A percentile compares a stretch with the other conserved stretches of the same genome.
phyloP scores from a whole-genome alignment of 2,329 filamentous ascomycete species.

The Zarea fungicola region DNA sequence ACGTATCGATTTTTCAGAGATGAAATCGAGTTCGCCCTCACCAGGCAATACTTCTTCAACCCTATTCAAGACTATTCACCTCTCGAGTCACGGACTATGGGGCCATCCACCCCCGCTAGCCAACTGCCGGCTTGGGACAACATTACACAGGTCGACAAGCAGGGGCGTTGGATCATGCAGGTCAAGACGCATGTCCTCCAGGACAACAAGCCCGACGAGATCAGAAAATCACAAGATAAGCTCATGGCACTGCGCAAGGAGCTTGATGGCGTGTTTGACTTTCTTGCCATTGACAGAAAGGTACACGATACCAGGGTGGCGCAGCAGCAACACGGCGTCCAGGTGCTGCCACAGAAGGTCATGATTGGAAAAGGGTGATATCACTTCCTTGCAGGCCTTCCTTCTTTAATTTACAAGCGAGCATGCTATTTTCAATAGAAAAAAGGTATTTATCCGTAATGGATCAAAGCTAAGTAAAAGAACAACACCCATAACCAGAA shows the following conservation, averaged over 20 bases:
- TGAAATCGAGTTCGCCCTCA: constrained; percentile 50
- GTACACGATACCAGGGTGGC: constrained; percentile 47
- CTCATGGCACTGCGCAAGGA: constrained; percentile 42
- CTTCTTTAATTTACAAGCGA: background rate
- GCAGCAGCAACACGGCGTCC: constrained; percentile 32
- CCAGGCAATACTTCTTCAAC: constrained; percentile 40
- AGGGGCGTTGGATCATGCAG: constrained; percentile 49
- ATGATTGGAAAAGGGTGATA: constrained; percentile 26
- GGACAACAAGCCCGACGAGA: constrained; percentile 53
- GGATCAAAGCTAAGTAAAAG: background rate
- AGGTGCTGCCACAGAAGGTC: constrained; percentile 34
- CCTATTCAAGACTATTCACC: constrained; percentile 28
- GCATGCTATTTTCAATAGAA: too few relatives aligned
- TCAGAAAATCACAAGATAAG: constrained; percentile 49
- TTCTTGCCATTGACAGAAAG: constrained; percentile 46
- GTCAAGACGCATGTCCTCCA: constrained; percentile 50
- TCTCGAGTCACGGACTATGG: constrained; percentile 21
- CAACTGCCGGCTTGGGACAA: constrained; percentile 42
- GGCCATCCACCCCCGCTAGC: constrained; percentile 15
- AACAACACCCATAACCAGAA: constrained; percentile 2
- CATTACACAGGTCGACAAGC: constrained; percentile 43
- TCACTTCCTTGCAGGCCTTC: background rate
- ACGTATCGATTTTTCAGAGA: constrained; percentile 48
- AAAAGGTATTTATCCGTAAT: too few relatives aligned
- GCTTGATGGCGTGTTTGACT: constrained; percentile 48